A percentile compares a stretch with the other conserved stretches of the same genome.
Conservation (phyloP, 225 moss, liverwort and hornwort species). For the Thuidium tamariscinum region DNA sequence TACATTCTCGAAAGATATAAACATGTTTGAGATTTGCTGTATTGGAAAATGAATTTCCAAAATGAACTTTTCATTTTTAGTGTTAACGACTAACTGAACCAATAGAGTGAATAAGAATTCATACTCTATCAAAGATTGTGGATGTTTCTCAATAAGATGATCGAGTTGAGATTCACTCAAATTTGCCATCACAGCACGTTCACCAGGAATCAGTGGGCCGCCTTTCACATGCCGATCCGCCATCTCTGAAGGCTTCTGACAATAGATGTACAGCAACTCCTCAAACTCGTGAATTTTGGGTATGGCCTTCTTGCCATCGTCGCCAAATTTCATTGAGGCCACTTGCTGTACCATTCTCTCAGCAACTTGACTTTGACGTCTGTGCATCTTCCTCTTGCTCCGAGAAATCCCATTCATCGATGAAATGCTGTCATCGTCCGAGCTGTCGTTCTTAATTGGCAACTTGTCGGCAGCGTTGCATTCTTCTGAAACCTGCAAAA, state of each 20-base stretch:
- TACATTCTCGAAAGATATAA: not conserved
- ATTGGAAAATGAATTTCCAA: not conserved
- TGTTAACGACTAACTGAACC: not conserved
- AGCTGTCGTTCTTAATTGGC: not conserved
- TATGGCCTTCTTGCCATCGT: not conserved
- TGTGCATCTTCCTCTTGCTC: constrained; percentile 4
- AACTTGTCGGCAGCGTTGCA: not conserved
- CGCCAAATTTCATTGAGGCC: not conserved
- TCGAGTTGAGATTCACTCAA: constrained; percentile 80
- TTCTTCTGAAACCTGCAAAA: constrained; percentile 1
- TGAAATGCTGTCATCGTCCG: not conserved
- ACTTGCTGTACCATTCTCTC: constrained; percentile 4
- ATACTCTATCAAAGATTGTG: constrained; percentile 65
- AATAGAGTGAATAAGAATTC: not conserved
- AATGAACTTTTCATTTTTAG: not conserved
- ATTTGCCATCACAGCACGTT: constrained; percentile 81
- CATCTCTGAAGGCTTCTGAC: constrained; percentile 94
- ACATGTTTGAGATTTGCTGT: not conserved
- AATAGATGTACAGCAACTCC: constrained; percentile 73
- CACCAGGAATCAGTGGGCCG: constrained; percentile 59
- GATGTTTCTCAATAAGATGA: constrained; percentile 39
- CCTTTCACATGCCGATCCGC: constrained; percentile 57
- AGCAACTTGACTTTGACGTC: constrained; percentile 4
- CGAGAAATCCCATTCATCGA: not conserved
- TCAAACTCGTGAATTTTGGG: constrained; percentile 60